phyloP scores from a whole-genome alignment of 2,329 filamentous ascomycete species.

The Colletotrichum sp. region DNA sequence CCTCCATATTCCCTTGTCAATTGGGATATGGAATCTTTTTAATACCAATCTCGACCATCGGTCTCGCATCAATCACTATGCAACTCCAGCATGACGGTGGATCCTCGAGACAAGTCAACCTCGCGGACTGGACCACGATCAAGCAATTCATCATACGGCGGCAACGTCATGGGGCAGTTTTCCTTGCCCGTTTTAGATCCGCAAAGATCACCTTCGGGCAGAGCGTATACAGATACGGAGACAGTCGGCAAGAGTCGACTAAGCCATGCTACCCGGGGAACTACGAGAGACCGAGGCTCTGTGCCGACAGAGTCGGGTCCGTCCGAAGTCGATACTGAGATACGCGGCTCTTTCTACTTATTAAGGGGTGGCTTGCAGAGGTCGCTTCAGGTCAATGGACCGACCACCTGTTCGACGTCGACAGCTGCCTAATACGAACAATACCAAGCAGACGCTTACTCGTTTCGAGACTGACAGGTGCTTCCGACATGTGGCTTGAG shows the following conservation, averaged over 20 bases:
- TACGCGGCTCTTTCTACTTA: background rate
- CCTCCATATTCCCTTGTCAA: fast-evolving
- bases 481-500: background rate
- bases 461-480: background rate
- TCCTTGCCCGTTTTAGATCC: background rate
- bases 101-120: background rate
- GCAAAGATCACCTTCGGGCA: background rate
- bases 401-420: background rate
- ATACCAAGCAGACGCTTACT: background rate
- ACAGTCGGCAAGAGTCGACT: background rate
- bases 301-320: background rate
- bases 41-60: background rate
- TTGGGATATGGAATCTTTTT: background rate
- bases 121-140: background rate
- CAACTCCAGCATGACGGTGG: background rate
- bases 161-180: background rate
- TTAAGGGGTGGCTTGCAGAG: background rate
- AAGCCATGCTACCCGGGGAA: background rate
- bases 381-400: background rate
- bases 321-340: background rate
- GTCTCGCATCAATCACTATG: background rate
- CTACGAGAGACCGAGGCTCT: background rate
- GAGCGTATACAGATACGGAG: background rate
- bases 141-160: background rate
- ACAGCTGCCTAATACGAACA: background rate